Base-by-base conservation (phyloP, 768 basidiomycete species). In the Phylloporus scabripes region DNA sequence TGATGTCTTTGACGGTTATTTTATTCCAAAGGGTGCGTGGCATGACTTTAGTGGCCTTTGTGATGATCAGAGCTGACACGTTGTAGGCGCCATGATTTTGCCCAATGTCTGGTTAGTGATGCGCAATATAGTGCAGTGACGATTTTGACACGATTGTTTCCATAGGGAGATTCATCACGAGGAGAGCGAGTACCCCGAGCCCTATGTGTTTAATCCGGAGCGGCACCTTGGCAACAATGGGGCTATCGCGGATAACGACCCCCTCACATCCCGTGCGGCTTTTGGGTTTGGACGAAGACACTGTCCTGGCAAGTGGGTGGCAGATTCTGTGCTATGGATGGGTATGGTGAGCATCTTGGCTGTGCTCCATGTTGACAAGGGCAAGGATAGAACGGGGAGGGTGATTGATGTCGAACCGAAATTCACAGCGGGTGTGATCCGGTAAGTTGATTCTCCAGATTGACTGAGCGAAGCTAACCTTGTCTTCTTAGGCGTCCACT, bases 1-100 rank as follows among this genome's bases (percentile, higher is more conserved):
- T 40, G 77, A 79, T 50, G 57, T 68, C 4, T 79, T 75, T 49
- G 67, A 72, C 2, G 76, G 73, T 1, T 70, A 70, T 50, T 61
- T 60, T 38, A 67, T 72, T 33, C 71, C 72, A 14, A 64, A 65
- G 50, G 72, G 71, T 67, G 38, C 26, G 65, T 4, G 29, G 5
- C 34, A 14, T 0, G 36, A 44, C 17, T 28, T 40, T 34, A 46
- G n/a, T n/a, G n/a, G n/a, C n/a, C n/a, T 46, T 12, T 2, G 18
- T 18, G 43, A 20, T 44, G 29, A 33, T 29, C 38, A 7, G 17
- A 52, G 15, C 33, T 56, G 43, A 61, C 36, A n/a, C 9, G 24
- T 14, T 7, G 23, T 42, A 62, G 61, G 61, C 11, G 53, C 60
- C 29, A 58, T 65, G 54, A 45, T 67, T 44, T 32, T 65, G 33